Evolutionary conservation across 139 green algal genomes (phyloP), one percentile per base, ranked within the genome.

Genomic region (Chlorella vulgaris): DNA sequence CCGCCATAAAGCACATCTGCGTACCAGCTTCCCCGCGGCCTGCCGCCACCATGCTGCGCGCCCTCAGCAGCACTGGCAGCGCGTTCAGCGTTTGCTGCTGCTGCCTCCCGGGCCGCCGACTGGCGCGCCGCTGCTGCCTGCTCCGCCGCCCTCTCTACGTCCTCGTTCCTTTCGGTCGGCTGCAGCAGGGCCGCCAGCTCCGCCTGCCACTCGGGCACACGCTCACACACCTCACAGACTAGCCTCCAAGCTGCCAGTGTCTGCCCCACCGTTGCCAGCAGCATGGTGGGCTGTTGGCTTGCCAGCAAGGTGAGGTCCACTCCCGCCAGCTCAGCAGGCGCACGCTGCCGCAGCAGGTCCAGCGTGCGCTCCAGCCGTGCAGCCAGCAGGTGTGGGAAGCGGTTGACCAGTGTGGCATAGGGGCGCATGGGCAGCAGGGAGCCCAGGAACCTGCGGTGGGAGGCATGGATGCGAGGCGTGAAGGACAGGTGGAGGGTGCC

Each of bases 271-370:
- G 26, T 31, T 7, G 38, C 5, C 71, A 67, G 33, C 33, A 78
- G 51, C 71, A 78, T 50, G 24, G 71, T 78, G 51, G 71, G 71
- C 50, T 78, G 71, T 35, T 78, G 71, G 71, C 71, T 78, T 50
- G 36, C 71, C 51, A 68, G 51, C 50, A 78, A 50, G n/a, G 22
- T 6, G 0, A 67, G 22, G 51, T 62, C 51, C 0, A 78, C 22
- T 3, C 4, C 31, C 0, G 51, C 35, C 22, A 67, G 70, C n/a
- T 62, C 19, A 6, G 22, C n/a, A 3, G 71, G 33, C 6, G 55
- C 71, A 1, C 3, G 22, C 47, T 24, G 47, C 13, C 53, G 50
- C 33, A n/a, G 22, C 71, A 78, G 71, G 18, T 3, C 7, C 29
- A 78, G 51, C 7, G 33, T 50, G n/a, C 33, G 22, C 29, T 62